A percentile compares a stretch with the other conserved stretches of the same genome.
Conservation (phyloP, 345 rosid genomes). For the Tarenaya hassleriana region DNA sequence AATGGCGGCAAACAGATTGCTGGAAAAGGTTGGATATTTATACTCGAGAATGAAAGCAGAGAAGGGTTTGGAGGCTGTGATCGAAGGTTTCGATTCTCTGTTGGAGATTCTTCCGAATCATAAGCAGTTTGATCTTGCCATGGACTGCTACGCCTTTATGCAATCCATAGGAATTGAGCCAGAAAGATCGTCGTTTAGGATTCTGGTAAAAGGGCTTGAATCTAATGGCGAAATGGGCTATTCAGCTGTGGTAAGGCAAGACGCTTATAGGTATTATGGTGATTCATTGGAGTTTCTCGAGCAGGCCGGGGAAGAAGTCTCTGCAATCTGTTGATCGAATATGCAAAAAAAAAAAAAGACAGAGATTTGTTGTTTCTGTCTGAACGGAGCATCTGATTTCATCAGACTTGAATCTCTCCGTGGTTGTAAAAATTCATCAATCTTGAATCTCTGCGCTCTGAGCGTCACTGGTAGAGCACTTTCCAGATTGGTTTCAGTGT, state of each 20-base stretch:
- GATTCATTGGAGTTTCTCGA: constrained; percentile 45
- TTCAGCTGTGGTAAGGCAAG: constrained; percentile 44
- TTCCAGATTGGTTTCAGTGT: too few relatives aligned
- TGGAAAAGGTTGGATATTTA: constrained; percentile 40
- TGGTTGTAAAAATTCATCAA: too few relatives aligned
- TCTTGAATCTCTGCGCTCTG: too few relatives aligned
- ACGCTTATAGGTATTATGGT: constrained; percentile 54
- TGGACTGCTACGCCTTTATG: constrained; percentile 61
- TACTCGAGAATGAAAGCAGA: constrained; percentile 40
- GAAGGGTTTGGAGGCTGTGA: constrained; percentile 39
- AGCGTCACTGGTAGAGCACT: too few relatives aligned
- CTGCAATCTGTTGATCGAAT: too few relatives aligned
- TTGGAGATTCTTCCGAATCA: constrained; percentile 41
- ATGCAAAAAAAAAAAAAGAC: too few relatives aligned
- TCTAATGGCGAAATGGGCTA: constrained; percentile 35
- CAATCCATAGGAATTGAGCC: constrained; percentile 58
- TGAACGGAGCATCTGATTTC: too few relatives aligned
- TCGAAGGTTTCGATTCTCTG: constrained; percentile 46
- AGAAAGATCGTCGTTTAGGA: constrained; percentile 49
- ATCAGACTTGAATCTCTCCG: too few relatives aligned
- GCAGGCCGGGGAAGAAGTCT: constrained; percentile 30
- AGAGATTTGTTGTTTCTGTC: too few relatives aligned
- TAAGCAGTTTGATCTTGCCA: constrained; percentile 37
- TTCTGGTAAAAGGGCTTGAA: constrained; percentile 55
- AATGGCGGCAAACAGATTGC: constrained; percentile 44